Conservation (phyloP, 2,329 filamentous ascomycete genomes). For the Phoma sp. region DNA sequence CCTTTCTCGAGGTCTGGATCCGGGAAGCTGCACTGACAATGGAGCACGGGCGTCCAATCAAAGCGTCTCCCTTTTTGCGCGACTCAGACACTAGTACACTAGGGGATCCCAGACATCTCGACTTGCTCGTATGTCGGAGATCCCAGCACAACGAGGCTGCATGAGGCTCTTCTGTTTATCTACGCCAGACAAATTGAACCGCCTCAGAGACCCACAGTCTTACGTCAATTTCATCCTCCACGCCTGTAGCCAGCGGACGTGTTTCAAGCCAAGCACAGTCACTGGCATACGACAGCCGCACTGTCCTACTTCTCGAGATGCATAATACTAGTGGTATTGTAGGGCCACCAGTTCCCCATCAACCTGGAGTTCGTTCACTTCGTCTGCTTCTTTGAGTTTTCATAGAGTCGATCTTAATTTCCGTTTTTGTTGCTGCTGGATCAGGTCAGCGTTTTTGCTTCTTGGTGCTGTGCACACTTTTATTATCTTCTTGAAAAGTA, state of each 20-base stretch:
- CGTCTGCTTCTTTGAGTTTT: background rate
- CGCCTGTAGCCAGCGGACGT: constrained; percentile 4
- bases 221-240: constrained; percentile 6
- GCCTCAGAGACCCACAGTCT: background rate
- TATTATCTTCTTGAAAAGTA: background rate
- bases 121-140: constrained; percentile 1
- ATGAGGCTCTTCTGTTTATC: constrained; percentile 5
- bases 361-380: constrained; percentile 1
- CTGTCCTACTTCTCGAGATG: constrained; percentile 1
- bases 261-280: background rate
- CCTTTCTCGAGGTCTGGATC: constrained; percentile 3
- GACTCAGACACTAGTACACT: background rate
- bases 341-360: constrained; percentile 1
- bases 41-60: constrained; percentile 5
- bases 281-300: background rate
- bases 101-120: constrained; percentile 3
- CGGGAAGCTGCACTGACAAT: constrained; percentile 6
- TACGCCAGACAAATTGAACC: constrained; percentile 5
- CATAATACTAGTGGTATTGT: background rate
- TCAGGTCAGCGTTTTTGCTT: constrained; percentile 5
- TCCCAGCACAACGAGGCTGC: background rate
- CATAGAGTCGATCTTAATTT: background rate
- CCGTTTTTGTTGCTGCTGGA: constrained; percentile 6
- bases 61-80: background rate
- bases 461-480: constrained; percentile 1